phyloP scores from a whole-genome alignment of 768 basidiomycete genomes.

The Tylopilus sp. region DNA sequence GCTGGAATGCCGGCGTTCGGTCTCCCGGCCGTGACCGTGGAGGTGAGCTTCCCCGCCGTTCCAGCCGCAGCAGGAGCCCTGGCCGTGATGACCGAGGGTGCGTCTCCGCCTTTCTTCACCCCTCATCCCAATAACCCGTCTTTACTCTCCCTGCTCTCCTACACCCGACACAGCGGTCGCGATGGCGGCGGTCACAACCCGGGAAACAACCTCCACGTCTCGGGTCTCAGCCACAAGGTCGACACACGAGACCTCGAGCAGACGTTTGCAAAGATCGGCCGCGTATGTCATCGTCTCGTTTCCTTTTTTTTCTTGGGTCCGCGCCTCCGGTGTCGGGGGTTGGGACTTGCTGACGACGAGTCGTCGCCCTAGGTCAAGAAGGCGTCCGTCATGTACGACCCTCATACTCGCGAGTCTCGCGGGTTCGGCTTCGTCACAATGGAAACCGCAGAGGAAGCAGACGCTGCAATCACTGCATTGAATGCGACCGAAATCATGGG shows the following conservation, averaged over 20 bases:
- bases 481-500: slow-evolving; percentile 85
- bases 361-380: slow-evolving; percentile 45
- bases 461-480: slow-evolving; percentile 82
- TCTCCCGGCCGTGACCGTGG: slow-evolving; percentile 39
- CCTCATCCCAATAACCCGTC: too few species aligned
- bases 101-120: slow-evolving; percentile 23
- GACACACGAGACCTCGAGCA: slow-evolving; percentile 88
- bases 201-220: slow-evolving; percentile 65
- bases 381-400: slow-evolving; percentile 70
- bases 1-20: slow-evolving; percentile 48
- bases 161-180: slow-evolving; percentile 19
- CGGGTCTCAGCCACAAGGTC: slow-evolving; percentile 54
- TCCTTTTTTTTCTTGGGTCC: neutral
- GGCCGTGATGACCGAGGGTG: slow-evolving; percentile 56
- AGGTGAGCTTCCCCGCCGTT: slow-evolving; percentile 56
- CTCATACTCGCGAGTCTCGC: slow-evolving; percentile 67
- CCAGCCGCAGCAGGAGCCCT: slow-evolving; percentile 80
- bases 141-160: too few species aligned
- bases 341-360: slow-evolving; percentile 5
- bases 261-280: slow-evolving; percentile 84
- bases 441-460: slow-evolving; percentile 83
- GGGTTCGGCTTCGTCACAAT: slow-evolving; percentile 91
- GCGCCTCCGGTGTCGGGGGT: neutral
- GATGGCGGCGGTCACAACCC: slow-evolving; percentile 46
- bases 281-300: slow-evolving; percentile 50